Evolutionary conservation across 331 rosid species (phyloP).

Genomic region (Stylosanthes scabra): DNA sequence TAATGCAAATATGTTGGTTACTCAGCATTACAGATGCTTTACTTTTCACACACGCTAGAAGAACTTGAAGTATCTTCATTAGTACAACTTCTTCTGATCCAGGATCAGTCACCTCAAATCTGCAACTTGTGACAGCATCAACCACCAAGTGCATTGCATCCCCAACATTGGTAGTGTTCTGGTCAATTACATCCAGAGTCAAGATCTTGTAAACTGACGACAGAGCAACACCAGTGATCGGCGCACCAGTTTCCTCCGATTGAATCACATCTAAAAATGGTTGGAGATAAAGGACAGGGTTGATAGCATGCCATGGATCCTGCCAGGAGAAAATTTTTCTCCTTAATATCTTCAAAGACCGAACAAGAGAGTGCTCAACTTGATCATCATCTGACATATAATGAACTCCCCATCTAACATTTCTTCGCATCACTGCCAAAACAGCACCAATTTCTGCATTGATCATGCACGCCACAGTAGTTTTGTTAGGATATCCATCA

Average conservation of each 20-base stretch:
- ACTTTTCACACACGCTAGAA: slow-evolving; percentile 92
- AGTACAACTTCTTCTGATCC: slow-evolving; percentile 91
- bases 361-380: slow-evolving; percentile 84
- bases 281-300: too few relatives aligned
- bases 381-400: slow-evolving; percentile 95
- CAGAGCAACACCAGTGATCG: too few relatives aligned
- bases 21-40: slow-evolving; percentile 92
- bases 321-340: slow-evolving; percentile 61
- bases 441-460: slow-evolving; percentile 97
- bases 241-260: too few relatives aligned
- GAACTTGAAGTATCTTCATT: slow-evolving; percentile 93
- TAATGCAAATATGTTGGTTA: slow-evolving; percentile 90
- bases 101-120: slow-evolving; percentile 94
- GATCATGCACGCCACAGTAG: slow-evolving; percentile 89
- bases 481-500: slow-evolving; percentile 58
- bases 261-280: too few relatives aligned
- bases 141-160: slow-evolving; percentile 70
- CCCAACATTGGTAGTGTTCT: too few relatives aligned
- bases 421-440: slow-evolving; percentile 97
- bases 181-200: too few relatives aligned
- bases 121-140: slow-evolving; percentile 91
- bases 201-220: too few relatives aligned
- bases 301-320: too few relatives aligned
- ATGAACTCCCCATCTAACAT: slow-evolving; percentile 94
- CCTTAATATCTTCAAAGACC: slow-evolving; percentile 79